Percentiles rank a stretch among this genome's conserved stretches.
These are phyloP conservation scores for Mangifera indica DNA, from an alignment of 345 rosid genomes.

Conservation along the genomic window DNA sequence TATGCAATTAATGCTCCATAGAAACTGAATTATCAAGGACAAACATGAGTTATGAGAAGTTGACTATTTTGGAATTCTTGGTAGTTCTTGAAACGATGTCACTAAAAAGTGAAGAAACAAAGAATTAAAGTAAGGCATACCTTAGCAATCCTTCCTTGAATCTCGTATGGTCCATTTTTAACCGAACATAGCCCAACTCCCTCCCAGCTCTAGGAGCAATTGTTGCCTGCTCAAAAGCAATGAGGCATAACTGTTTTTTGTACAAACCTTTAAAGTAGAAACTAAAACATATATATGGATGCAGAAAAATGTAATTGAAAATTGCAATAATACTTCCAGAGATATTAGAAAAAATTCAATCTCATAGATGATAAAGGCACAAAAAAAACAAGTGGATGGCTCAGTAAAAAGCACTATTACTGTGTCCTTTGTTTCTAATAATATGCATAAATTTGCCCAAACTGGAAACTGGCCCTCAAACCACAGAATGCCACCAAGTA, in stretches of 20 bases:
- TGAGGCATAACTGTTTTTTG: not conserved
- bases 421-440: too few species aligned
- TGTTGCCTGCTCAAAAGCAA: conserved; percentile 57
- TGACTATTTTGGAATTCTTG: not conserved
- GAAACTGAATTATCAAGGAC: not conserved
- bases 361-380: too few species aligned
- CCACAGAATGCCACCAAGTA: not conserved
- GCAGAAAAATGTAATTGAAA: not conserved
- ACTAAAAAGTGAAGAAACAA: not conserved
- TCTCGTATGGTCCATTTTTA: conserved; percentile 83
- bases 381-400: too few species aligned
- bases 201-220: conserved; percentile 94
- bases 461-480: not conserved
- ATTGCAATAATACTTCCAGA: conserved; percentile 3
- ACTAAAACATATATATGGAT: not conserved
- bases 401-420: too few species aligned
- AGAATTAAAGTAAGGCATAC: conserved; percentile 23
- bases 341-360: too few species aligned
- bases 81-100: not conserved
- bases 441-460: too few species aligned
- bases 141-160: conserved; percentile 87
- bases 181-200: conserved; percentile 83
- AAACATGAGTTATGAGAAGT: not conserved
- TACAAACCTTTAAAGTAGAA: not conserved
- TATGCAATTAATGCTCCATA: not conserved